Evolutionary conservation across 1,284 basidiomycete species (phyloP).

Genomic region (Heterobasidion parviporum): DNA sequence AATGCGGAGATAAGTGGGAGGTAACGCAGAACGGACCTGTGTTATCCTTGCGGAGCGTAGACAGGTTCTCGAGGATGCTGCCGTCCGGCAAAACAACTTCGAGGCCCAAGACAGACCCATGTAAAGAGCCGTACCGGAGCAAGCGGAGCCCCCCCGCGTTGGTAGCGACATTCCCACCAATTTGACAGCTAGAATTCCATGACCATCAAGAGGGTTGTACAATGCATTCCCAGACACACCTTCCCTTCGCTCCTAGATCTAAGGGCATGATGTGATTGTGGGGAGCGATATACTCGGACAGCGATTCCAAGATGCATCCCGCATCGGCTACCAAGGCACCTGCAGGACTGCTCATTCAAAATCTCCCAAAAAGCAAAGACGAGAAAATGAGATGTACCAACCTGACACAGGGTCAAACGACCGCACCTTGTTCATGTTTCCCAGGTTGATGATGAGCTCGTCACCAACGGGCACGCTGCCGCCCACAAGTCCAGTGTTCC

Average conservation of each 20-base stretch:
- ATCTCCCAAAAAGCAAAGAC: conserved; percentile 7
- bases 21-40: conserved; percentile 54
- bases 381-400: conserved; percentile 23
- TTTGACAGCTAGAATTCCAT: conserved; percentile 71
- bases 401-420: conserved; percentile 91
- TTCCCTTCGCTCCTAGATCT: conserved; percentile 97
- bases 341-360: conserved; percentile 18
- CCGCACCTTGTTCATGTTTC: conserved; percentile 80
- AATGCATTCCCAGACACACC: conserved; percentile 33
- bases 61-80: conserved; percentile 84
- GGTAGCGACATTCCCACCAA: conserved; percentile 96
- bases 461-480: conserved; percentile 88
- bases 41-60: conserved; percentile 92
- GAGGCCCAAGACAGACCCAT: conserved; percentile 93
- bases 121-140: conserved; percentile 91
- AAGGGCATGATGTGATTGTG: conserved; percentile 96
- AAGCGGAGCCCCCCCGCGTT: conserved; percentile 96
- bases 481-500: conserved; percentile 98
- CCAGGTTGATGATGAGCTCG: conserved; percentile 82
- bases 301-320: conserved; percentile 89
- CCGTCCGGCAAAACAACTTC: conserved; percentile 97
- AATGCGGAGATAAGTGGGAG: neutral
- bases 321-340: conserved; percentile 79
- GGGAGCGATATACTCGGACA: conserved; percentile 83
- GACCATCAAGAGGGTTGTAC: neutral